Base-by-base conservation (phyloP, 306 rosid species). In the Echinosophora koreensis region DNA sequence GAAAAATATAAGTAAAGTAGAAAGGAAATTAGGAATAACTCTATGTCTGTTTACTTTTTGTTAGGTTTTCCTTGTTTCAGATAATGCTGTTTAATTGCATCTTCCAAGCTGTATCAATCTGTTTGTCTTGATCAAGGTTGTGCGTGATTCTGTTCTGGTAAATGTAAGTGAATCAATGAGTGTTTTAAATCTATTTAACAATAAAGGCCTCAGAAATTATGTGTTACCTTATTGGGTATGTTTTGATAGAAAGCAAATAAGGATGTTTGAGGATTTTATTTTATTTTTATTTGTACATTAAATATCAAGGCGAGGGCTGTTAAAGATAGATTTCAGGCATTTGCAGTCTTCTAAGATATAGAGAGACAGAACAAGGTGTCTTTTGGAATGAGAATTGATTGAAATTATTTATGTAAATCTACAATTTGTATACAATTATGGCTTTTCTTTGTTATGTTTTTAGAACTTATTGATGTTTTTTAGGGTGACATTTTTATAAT, bases 171-270 rank as follows among this genome's bases (percentile, higher is more conserved):
- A 71, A 79, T 61, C 47, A 37, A 28, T 38, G 58, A 27, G 49
- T 38, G 46, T 18, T 69, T 70, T 27, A 38, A 38, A 13, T 71
- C 69, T 79, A 38, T 60, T 65, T 39, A 51, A 55, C 17, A n/a
- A 54, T 35, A 47, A 38, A 14, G 17, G 15, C 7, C 1, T 17
- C 16, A 13, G 14, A 44, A 34, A 32, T 58, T 50, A 16, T 18
- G 39, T 17, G 52, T 27, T 22, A 32, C 22, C 51, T 15, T 63
- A 35, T 37, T 16, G 7, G 50, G 22, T 35, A 27, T 60, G 30
- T 18, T 55, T 54, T 22, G 30, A 55, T 64, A 52, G 73, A 63
- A 37, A 34, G 18, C 30, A 37, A 64, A 49, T 34, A 8, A 59
- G 50, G 55, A 49, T 15, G 60, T 14, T 47, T 47, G 22, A 14